Base-by-base conservation (phyloP, 163 green algal genomes). In the Trebouxia gelatinosa region DNA sequence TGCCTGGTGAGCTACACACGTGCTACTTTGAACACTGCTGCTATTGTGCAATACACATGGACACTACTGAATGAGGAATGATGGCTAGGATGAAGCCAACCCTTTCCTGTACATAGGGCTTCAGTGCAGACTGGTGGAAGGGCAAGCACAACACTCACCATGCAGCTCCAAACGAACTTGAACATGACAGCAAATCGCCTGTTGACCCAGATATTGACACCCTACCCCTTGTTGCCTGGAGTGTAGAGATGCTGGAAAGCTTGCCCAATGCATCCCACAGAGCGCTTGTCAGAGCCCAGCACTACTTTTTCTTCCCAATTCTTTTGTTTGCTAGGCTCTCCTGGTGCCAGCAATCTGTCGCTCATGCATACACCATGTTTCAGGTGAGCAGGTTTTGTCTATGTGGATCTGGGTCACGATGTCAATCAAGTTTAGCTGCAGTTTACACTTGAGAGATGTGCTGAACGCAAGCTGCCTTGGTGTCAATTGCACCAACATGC, bases 91-190 rank as follows among this genome's bases (percentile, higher is more conserved):
- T n/a, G n/a, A n/a, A n/a, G n/a, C n/a, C n/a, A n/a, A n/a, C n/a
- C n/a, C n/a, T n/a, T n/a, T n/a, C n/a, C n/a, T n/a, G n/a, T n/a
- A n/a, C n/a, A n/a, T n/a, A 90, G 78, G 90, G 90, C 57, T 92
- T 93, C 74, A 90, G 84, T 78, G 75, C 87, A 17, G 80, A 83
- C 61, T 95, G 90, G 90, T 95, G 90, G 89, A 93, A 92, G 82
- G 82, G 32, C 78, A 94, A 95, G 85, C 90, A 95, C 88, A 94
- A 95, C 82, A 86, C 80, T 19, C 90, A 95, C 72, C 90, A 95
- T 70, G 90, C 90, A 16, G 86, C 80, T 6, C 84, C 88, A 64
- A 95, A 95, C 71, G 85, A 90, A 76, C 85, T 91, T 32, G 81
- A 86, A n/a, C 43, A 81, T 17, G 79, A 84, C 64, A 75, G 77